Evolutionary conservation across 108 stramenopile species (phyloP), one percentile per base, ranked within the genome.

Genomic region (Hondaea fermentalgiana): DNA sequence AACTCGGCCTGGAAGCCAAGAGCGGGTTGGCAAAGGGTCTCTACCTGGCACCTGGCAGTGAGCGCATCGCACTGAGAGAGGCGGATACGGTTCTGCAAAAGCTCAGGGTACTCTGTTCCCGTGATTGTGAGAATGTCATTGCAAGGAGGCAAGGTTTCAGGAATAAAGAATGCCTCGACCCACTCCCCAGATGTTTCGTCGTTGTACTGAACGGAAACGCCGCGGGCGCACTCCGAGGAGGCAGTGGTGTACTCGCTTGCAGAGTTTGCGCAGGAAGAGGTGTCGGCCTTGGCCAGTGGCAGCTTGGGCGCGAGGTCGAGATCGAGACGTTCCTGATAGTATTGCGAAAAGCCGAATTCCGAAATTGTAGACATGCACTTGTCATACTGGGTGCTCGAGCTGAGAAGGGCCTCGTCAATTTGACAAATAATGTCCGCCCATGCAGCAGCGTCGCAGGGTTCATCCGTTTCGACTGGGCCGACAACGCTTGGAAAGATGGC

Each of bases 111-210:
- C 0, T n/a, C 51, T 43, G 43, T 83, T 55, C 76, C 76, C 12
- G 19, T 6, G 49, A 83, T 1, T 23, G n/a, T 23, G 49, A 83
- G 45, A 14, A 16, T 6, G n/a, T 23, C 23, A 45, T 83, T 35
- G 76, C 76, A 83, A 23, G 76, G 76, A 6, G 76, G 76, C 4
- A 47, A 16, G 10, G 45, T 28, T 12, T 47, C 76, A 4, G 76
- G 76, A 28, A 83, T 83, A 45, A 83, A 83, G 51, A 83, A 83
- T 55, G 76, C 6, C 76, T 83, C 49, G 25, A 35, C 76, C 76
- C 76, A 83, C 51, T 83, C 76, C 12, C 51, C 76, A 45, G 19
- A 12, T 45, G 2, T 6, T 17, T 47, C 51, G 76, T 53, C 51
- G 76, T 53, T 3, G 28, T 83, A 83, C 51, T 83, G 49, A 12